Percentiles rank a stretch among this genome's conserved stretches.
Conservation (phyloP, 2,329 filamentous ascomycete genomes). For the Allantophomopsis cytisporea region DNA sequence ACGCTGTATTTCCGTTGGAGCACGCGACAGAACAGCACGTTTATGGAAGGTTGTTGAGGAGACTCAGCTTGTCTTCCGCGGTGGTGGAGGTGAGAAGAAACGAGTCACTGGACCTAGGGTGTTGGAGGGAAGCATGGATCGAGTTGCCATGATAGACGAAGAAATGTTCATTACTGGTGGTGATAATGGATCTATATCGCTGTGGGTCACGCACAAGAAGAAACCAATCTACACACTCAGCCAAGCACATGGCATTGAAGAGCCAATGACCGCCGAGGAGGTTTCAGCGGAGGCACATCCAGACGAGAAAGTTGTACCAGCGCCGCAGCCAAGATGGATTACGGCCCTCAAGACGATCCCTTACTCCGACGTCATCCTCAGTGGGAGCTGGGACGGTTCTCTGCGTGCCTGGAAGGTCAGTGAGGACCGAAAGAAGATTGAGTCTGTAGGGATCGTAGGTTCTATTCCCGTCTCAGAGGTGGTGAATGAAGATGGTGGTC, state of each 20-base stretch:
- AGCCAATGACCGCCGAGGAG: constrained; percentile 50
- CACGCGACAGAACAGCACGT: constrained; percentile 79
- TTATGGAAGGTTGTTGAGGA: constrained; percentile 96
- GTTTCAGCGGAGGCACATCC: constrained; percentile 61
- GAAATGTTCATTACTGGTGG: constrained; percentile 85
- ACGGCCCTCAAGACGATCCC: constrained; percentile 79
- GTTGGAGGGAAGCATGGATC: constrained; percentile 77
- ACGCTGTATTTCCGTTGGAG: constrained; percentile 81
- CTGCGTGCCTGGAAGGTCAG: constrained; percentile 76
- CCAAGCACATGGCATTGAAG: constrained; percentile 75
- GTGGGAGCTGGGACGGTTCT: constrained; percentile 87
- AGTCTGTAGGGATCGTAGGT: constrained; percentile 54
- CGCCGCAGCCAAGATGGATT: constrained; percentile 70
- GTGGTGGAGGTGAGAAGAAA: constrained; percentile 53
- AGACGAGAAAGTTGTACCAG: constrained; percentile 41
- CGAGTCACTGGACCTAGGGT: constrained; percentile 27
- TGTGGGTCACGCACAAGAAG: constrained; percentile 91
- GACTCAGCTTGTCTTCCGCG: constrained; percentile 87
- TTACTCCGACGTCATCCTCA: constrained; percentile 81
- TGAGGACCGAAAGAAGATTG: constrained; percentile 68
- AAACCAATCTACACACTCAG: constrained; percentile 75
- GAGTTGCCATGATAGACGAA: constrained; percentile 79
- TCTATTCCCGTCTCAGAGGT: constrained; percentile 4
- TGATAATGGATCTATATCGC: constrained; percentile 74
- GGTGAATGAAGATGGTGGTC: constrained; percentile 5